Evolutionary conservation across 2,329 filamentous ascomycete genomes (phyloP).

Genomic region (Botryotinia convoluta): DNA sequence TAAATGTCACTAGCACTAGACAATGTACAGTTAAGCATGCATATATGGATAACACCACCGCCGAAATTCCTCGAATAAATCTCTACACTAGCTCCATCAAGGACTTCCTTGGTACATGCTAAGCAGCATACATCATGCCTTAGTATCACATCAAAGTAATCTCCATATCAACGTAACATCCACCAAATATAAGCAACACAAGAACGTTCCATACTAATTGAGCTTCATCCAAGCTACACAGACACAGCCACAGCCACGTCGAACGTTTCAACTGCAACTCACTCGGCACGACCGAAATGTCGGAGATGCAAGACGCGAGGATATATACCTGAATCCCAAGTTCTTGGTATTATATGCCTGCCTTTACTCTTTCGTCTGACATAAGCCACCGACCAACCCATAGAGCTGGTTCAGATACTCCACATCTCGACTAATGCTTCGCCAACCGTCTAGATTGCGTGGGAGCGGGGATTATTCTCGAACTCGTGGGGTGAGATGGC

Average conservation of each 20-base stretch:
- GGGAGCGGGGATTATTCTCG: neutral
- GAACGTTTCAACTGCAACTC: neutral
- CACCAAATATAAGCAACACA: neutral
- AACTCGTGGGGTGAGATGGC: neutral
- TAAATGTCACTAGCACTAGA: neutral
- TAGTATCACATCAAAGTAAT: neutral
- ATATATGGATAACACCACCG: neutral
- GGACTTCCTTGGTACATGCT: neutral
- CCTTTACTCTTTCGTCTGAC: neutral
- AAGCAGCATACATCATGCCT: neutral
- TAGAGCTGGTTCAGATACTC: neutral
- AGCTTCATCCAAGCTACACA: neutral
- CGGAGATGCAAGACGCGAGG: neutral
- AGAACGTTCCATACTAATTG: slow-evolving; percentile 5
- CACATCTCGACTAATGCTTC: neutral
- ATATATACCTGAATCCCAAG: neutral
- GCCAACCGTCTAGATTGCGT: neutral
- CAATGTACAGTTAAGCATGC: neutral
- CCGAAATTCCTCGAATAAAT: neutral
- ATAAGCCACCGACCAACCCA: neutral
- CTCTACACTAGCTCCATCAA: neutral
- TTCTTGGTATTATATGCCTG: neutral
- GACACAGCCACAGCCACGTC: slow-evolving; percentile 7
- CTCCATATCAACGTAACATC: slow-evolving; percentile 5
- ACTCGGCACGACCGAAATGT: slow-evolving; percentile 5